A percentile compares a stretch with the other conserved stretches of the same genome.
phyloP scores from a whole-genome alignment of 331 rosid genomes.

The Malus hybrid region DNA sequence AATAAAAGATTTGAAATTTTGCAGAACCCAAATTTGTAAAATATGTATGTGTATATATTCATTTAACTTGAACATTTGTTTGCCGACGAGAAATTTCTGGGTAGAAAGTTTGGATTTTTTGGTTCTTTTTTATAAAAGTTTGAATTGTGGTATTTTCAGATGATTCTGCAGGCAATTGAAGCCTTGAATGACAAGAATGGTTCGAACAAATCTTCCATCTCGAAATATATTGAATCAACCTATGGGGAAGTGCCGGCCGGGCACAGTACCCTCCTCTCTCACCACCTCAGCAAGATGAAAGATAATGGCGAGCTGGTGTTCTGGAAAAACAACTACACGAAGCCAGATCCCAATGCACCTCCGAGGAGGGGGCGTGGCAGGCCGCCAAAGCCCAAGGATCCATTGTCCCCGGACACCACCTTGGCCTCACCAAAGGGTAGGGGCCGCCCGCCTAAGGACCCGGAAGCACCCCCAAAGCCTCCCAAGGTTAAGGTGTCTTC shows the following conservation, averaged over 20 bases:
- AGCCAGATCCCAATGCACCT: constrained; percentile 55
- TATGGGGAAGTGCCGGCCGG: constrained; percentile 64
- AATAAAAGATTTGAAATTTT: background rate
- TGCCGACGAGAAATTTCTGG: too few species aligned
- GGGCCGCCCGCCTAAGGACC: constrained; percentile 85
- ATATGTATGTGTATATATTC: too few species aligned
- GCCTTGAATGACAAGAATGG: constrained; percentile 43
- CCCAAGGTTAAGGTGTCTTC: constrained; percentile 37
- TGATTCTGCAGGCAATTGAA: constrained; percentile 66
- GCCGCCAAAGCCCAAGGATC: constrained; percentile 61
- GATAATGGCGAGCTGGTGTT: constrained; percentile 63
- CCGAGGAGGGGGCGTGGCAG: constrained; percentile 88
- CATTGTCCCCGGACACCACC: background rate
- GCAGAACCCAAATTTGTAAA: background rate
- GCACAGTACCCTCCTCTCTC: constrained; percentile 37
- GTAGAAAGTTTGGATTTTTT: background rate
- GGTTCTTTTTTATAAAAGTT: background rate
- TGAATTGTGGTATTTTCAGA: constrained; percentile 26
- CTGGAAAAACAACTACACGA: constrained; percentile 63
- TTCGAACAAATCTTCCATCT: constrained; percentile 64
- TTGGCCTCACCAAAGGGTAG: constrained; percentile 39
- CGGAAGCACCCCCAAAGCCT: constrained; percentile 50
- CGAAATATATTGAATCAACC: constrained; percentile 55
- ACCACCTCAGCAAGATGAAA: constrained; percentile 63
- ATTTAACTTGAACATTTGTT: too few species aligned